These are phyloP conservation scores for Fusarium keratoplasticum DNA, from an alignment of 2,329 filamentous ascomycete genomes.

Conservation along the genomic window DNA sequence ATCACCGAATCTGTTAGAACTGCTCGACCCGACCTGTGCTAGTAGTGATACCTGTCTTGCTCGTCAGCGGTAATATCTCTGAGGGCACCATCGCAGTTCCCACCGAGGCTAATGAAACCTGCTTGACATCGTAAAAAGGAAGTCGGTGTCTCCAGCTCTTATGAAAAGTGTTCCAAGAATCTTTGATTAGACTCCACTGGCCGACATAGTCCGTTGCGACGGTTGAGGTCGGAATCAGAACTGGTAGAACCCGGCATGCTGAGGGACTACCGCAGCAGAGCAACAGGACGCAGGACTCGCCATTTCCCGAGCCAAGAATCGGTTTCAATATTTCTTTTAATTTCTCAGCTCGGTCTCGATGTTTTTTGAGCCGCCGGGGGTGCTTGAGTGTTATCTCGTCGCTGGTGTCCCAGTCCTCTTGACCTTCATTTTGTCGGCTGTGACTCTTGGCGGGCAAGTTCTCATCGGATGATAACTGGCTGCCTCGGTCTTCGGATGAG, in stretches of 20 bases:
- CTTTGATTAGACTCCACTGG: background rate
- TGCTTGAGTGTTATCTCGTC: background rate
- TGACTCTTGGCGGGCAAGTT: background rate
- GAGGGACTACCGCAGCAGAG: background rate
- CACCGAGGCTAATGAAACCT: background rate
- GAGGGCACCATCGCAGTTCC: rapidly evolving
- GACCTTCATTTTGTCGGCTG: background rate
- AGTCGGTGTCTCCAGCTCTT: background rate
- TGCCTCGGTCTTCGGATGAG: background rate
- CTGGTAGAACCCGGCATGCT: background rate
- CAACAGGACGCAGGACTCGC: background rate
- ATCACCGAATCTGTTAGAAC: background rate
- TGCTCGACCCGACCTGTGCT: background rate
- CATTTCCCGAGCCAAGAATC: background rate
- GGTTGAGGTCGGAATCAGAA: background rate
- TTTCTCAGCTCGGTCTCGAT: background rate
- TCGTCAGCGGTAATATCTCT: background rate
- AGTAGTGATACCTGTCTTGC: background rate
- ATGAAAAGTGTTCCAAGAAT: background rate
- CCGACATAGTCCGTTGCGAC: background rate
- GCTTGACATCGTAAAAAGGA: background rate
- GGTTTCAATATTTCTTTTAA: background rate
- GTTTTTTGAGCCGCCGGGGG: background rate
- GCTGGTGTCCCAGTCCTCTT: background rate
- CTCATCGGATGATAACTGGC: background rate